These are phyloP conservation scores for Poterioochromonas sp. DNA, from an alignment of 352 stramenopile genomes.

Conservation along the genomic window DNA sequence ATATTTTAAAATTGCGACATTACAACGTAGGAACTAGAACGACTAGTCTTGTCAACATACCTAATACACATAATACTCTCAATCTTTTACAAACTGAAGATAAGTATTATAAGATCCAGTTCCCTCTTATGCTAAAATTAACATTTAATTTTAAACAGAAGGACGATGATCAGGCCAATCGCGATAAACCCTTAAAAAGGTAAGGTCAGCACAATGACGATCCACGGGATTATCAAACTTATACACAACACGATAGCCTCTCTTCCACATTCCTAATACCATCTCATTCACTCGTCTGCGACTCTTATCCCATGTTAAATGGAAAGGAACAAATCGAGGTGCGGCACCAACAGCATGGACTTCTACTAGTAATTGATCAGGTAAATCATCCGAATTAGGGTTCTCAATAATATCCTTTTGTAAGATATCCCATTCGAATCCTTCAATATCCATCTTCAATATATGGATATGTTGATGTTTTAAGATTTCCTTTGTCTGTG, in stretches of 20 bases:
- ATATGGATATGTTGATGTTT: neutral
- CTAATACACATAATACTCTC: neutral
- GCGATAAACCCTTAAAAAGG: neutral
- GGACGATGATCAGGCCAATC: neutral
- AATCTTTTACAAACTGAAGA: neutral
- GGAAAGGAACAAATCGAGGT: neutral
- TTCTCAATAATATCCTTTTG: neutral
- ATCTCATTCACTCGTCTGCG: neutral
- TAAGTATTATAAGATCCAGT: neutral
- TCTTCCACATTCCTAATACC: neutral
- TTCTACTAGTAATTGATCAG: neutral
- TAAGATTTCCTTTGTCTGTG: neutral
- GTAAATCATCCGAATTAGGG: neutral
- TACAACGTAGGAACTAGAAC: neutral
- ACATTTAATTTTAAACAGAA: neutral
- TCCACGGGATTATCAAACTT: neutral
- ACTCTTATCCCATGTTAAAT: neutral
- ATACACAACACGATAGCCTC: neutral
- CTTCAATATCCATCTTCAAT: slow-evolving; percentile 4
- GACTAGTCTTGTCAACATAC: neutral
- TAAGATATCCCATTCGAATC: neutral
- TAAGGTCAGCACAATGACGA: neutral
- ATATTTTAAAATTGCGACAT: neutral
- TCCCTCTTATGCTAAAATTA: neutral
- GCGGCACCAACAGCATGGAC: neutral